Conservation (phyloP, 345 rosid genomes). For the Ceriops tagal region DNA sequence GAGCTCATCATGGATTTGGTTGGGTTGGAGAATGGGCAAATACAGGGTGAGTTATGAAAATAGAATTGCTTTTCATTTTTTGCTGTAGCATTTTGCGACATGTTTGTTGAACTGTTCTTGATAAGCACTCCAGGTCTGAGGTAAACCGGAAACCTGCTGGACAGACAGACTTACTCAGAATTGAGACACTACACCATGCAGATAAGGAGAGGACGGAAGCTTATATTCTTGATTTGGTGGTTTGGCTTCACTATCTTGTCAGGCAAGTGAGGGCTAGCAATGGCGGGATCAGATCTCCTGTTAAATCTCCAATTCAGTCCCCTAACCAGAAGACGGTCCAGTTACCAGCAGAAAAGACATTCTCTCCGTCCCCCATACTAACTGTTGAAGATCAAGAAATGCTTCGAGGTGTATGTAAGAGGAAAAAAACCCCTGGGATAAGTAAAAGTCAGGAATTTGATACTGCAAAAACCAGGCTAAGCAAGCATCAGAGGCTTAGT, state of each 20-base stretch:
- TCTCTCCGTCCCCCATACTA: slow-evolving; percentile 44
- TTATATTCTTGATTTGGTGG: slow-evolving; percentile 75
- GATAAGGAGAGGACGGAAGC: slow-evolving; percentile 82
- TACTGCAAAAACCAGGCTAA: slow-evolving; percentile 53
- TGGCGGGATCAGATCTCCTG: slow-evolving; percentile 70
- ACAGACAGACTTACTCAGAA: slow-evolving; percentile 73
- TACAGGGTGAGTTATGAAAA: slow-evolving; percentile 59
- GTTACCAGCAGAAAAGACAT: slow-evolving; percentile 37
- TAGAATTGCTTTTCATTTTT: slow-evolving; percentile 11
- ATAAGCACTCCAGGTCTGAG: slow-evolving; percentile 52
- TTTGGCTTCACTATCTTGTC: slow-evolving; percentile 89
- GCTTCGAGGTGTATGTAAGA: slow-evolving; percentile 84
- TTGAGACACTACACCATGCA: slow-evolving; percentile 94
- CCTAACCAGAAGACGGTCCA: slow-evolving; percentile 58
- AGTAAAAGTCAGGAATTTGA: slow-evolving; percentile 96
- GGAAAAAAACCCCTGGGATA: slow-evolving; percentile 80
- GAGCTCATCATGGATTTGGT: slow-evolving; percentile 99
- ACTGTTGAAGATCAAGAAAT: slow-evolving; percentile 86
- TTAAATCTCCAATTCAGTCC: slow-evolving; percentile 82
- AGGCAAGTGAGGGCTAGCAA: slow-evolving; percentile 67
- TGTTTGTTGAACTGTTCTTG: slow-evolving; percentile 1
- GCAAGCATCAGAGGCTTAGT: slow-evolving; percentile 78
- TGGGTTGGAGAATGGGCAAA: slow-evolving; percentile 99
- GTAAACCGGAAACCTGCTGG: slow-evolving; percentile 62
- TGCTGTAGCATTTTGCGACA: not conserved